Evolutionary conservation across 2,329 filamentous ascomycete genomes (phyloP).

Genomic region (Dendryphion nanum): DNA sequence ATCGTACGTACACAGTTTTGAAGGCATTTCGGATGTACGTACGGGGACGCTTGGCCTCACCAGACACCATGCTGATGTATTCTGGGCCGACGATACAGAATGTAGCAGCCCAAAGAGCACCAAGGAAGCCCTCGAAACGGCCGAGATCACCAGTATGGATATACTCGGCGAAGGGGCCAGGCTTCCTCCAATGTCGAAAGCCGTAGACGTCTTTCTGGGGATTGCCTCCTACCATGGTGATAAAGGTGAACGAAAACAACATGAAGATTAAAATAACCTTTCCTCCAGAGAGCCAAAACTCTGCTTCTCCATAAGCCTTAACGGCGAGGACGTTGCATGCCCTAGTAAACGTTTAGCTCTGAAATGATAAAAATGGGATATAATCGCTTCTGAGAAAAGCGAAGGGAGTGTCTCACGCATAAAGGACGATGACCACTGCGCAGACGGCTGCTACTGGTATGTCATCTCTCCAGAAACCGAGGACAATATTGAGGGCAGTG

Average conservation of each 20-base stretch:
- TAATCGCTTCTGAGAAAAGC: conserved; percentile 1
- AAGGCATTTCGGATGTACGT: conserved; percentile 48
- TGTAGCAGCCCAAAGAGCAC: conserved; percentile 41
- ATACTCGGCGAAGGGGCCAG: conserved; percentile 33
- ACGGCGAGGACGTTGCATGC: conserved; percentile 49
- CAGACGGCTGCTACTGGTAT: conserved; percentile 39
- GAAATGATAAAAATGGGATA: background rate
- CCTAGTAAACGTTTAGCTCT: conserved; percentile 24
- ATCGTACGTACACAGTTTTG: conserved; percentile 49
- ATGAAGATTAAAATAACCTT: conserved; percentile 49
- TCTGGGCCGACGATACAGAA: conserved; percentile 51
- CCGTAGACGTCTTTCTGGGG: conserved; percentile 43
- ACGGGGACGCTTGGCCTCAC: conserved; percentile 48
- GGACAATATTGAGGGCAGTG: conserved; percentile 33
- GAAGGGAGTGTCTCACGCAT: conserved; percentile 29
- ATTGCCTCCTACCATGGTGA: conserved; percentile 48
- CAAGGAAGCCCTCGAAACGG: conserved; percentile 37
- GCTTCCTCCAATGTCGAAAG: conserved; percentile 46
- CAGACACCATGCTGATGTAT: conserved; percentile 50
- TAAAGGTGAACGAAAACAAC: conserved; percentile 47
- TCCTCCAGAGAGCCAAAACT: conserved; percentile 47
- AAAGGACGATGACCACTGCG: conserved; percentile 38
- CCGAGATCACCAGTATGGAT: conserved; percentile 14
- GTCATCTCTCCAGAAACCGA: conserved; percentile 42
- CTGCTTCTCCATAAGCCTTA: conserved; percentile 44